phyloP scores from a whole-genome alignment of 2,329 filamentous ascomycete genomes.

The Incumbomyces delicatus region DNA sequence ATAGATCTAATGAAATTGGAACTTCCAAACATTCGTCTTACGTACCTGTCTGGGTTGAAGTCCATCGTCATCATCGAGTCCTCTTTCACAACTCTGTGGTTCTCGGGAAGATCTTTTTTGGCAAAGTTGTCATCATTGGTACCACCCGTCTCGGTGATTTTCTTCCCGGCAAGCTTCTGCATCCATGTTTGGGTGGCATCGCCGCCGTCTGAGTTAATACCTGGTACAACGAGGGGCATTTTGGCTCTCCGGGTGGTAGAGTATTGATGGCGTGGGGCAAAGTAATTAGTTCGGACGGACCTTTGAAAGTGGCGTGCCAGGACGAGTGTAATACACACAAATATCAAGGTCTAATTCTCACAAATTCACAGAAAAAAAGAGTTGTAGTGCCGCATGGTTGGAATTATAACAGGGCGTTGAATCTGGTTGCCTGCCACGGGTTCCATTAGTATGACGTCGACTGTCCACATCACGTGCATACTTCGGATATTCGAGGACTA shows the following conservation, averaged over 20 bases:
- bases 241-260: background rate
- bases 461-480: too few species aligned
- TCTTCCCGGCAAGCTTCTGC: slow-evolving; percentile 38
- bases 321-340: background rate
- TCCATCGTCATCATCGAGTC: slow-evolving; percentile 33
- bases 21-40: background rate
- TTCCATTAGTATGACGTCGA: too few species aligned
- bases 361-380: too few species aligned
- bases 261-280: background rate
- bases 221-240: slow-evolving; percentile 41
- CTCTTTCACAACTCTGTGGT: slow-evolving; percentile 35
- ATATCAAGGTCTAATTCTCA: too few species aligned
- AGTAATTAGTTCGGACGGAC: too few species aligned
- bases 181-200: slow-evolving; percentile 28
- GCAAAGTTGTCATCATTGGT: slow-evolving; percentile 30
- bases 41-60: slow-evolving; percentile 34
- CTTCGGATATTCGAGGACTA: too few species aligned
- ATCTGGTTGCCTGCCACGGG: too few species aligned
- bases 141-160: slow-evolving; percentile 26
- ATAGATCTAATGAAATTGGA: background rate
- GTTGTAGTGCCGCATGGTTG: too few species aligned
- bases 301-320: background rate
- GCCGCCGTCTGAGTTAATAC: slow-evolving; percentile 28
- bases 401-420: too few species aligned
- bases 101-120: slow-evolving; percentile 36